phyloP scores from a whole-genome alignment of 108 stramenopile genomes.

The Cyclostephanos invisitatus region DNA sequence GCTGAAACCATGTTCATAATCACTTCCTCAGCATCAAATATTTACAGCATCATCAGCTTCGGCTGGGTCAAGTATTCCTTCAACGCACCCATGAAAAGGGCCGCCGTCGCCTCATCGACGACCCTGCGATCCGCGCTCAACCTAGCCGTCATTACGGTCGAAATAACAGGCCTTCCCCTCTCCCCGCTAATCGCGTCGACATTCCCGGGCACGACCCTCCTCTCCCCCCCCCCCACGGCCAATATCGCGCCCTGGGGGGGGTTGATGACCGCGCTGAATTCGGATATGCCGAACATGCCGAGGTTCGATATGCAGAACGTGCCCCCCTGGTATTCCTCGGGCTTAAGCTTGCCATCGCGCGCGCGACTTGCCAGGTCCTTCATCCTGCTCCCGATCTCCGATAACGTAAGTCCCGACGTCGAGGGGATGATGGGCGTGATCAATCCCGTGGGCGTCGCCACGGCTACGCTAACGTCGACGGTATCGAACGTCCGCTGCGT shows the following conservation, averaged over 20 bases:
- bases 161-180: slow-evolving; percentile 46
- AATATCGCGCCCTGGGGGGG: slow-evolving; percentile 98
- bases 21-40: slow-evolving; percentile 38
- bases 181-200: slow-evolving; percentile 58
- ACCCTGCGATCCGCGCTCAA: slow-evolving; percentile 97
- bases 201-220: slow-evolving; percentile 72
- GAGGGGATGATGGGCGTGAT: slow-evolving; percentile 95
- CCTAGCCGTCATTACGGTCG: slow-evolving; percentile 92
- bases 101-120: slow-evolving; percentile 95
- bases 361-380: slow-evolving; percentile 86
- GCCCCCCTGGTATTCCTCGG: slow-evolving; percentile 97
- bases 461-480: slow-evolving; percentile 98
- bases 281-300: slow-evolving; percentile 98
- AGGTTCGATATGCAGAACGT: slow-evolving; percentile 97
- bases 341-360: slow-evolving; percentile 84
- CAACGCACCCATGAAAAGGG: slow-evolving; percentile 92
- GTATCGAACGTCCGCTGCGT: slow-evolving; percentile 60
- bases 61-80: slow-evolving; percentile 90
- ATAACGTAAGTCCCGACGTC: slow-evolving; percentile 81
- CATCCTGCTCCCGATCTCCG: slow-evolving; percentile 82
- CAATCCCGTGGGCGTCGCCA: slow-evolving; percentile 93
- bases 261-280: slow-evolving; percentile 98
- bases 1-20: background rate
- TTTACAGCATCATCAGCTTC: slow-evolving; percentile 89
- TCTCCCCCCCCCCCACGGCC: slow-evolving; percentile 93